These are phyloP conservation scores for Boletus reticulatus DNA, from an alignment of 768 basidiomycete species.

Conservation along the genomic window DNA sequence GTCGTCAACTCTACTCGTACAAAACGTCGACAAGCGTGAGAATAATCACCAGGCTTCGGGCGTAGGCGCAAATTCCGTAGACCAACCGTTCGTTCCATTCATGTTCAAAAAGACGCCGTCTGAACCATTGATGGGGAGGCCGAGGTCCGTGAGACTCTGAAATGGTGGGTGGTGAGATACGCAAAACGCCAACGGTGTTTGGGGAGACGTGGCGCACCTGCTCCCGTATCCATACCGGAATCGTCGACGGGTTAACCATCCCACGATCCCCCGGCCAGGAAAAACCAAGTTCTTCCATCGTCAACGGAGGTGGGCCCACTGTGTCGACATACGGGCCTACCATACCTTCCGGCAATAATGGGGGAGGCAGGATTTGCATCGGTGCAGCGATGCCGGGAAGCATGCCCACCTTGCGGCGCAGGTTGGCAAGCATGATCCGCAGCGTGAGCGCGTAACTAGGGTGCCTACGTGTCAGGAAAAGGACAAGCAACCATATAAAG, in stretches of 20 bases:
- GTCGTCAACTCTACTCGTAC: slow-evolving; percentile 25
- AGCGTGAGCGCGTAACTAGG: slow-evolving; percentile 83
- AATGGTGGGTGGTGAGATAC: neutral
- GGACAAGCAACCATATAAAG: neutral
- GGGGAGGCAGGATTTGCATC: slow-evolving; percentile 50
- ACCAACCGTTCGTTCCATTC: slow-evolving; percentile 70
- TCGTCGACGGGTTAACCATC: slow-evolving; percentile 73
- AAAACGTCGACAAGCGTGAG: slow-evolving; percentile 9
- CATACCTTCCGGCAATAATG: slow-evolving; percentile 56
- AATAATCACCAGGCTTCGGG: slow-evolving; percentile 78
- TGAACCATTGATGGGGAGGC: slow-evolving; percentile 86
- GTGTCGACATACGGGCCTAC: slow-evolving; percentile 51
- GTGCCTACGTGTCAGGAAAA: slow-evolving; percentile 7
- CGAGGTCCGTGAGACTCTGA: slow-evolving; percentile 85
- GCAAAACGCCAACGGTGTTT: neutral
- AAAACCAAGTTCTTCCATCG: slow-evolving; percentile 84
- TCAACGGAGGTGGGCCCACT: slow-evolving; percentile 58
- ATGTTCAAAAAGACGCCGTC: slow-evolving; percentile 88
- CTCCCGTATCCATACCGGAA: slow-evolving; percentile 93
- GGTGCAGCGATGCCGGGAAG: slow-evolving; percentile 47
- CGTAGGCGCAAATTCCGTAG: slow-evolving; percentile 69
- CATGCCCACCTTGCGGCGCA: slow-evolving; percentile 84
- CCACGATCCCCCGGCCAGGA: slow-evolving; percentile 63
- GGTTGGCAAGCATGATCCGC: slow-evolving; percentile 90
- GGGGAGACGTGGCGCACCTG: slow-evolving; percentile 50